phyloP scores from a whole-genome alignment of 257 asterid species.

The Jaltomata sinuosa region DNA sequence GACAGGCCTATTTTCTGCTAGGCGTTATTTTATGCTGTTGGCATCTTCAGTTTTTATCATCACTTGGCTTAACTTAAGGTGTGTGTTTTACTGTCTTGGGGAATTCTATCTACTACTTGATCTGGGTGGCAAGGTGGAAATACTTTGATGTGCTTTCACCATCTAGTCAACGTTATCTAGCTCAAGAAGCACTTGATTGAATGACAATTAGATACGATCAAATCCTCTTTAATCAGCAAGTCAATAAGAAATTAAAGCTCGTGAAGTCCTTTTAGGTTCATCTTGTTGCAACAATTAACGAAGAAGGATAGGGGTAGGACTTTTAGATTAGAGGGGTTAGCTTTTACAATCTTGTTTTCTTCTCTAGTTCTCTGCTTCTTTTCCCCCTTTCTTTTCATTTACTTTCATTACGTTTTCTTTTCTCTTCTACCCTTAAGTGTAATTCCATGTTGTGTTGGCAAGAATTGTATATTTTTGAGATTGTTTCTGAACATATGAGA shows the following conservation, averaged over 20 bases:
- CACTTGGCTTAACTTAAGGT: conserved; percentile 94
- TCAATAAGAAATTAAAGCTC: neutral
- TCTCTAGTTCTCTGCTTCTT: neutral
- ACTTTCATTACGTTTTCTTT: neutral
- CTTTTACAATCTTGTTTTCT: neutral
- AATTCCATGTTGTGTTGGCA: neutral
- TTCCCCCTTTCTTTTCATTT: neutral
- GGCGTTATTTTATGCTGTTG: conserved; percentile 50
- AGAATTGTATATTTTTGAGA: neutral
- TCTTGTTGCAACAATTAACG: neutral
- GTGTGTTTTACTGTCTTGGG: conserved; percentile 4
- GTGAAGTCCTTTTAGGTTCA: neutral
- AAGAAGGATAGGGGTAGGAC: neutral
- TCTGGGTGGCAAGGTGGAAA: neutral
- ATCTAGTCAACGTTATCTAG: neutral
- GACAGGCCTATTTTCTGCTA: conserved; percentile 46
- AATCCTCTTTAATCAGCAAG: neutral
- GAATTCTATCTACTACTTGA: neutral
- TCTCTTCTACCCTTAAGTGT: neutral
- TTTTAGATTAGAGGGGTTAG: neutral
- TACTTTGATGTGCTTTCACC: neutral
- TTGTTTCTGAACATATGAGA: neutral
- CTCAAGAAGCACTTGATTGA: neutral
- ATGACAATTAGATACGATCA: neutral
- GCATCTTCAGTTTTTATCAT: conserved; percentile 65